A percentile compares a stretch with the other conserved stretches of the same genome.
Conservation (phyloP, 2,329 filamentous ascomycete species). For the Lasiodiplodia hormozganensis region DNA sequence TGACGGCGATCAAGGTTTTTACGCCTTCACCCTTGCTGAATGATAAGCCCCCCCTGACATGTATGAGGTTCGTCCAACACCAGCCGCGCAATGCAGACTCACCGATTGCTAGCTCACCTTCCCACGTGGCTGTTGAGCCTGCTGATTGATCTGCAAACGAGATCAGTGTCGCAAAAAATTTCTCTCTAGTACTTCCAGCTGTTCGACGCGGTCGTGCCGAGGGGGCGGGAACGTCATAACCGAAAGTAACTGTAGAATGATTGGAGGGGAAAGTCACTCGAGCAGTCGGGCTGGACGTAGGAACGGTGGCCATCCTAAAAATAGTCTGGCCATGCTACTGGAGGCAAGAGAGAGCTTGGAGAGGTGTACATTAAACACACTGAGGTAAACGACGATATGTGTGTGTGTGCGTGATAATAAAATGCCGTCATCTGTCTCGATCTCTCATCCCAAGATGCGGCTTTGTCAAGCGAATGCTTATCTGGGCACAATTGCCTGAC, state of each 20-base stretch:
- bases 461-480: background rate
- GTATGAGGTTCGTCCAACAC: background rate
- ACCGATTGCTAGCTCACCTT: background rate
- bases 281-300: background rate
- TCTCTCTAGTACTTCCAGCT: background rate
- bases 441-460: background rate
- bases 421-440: background rate
- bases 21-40: background rate
- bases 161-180: background rate
- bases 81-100: background rate
- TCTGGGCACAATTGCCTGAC: background rate
- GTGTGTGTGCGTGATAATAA: background rate
- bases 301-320: background rate
- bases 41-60: conserved; percentile 3
- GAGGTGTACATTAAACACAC: background rate
- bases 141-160: background rate
- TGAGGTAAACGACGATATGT: background rate
- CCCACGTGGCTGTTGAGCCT: conserved; percentile 12
- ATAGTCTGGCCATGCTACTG: background rate
- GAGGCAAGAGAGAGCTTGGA: background rate
- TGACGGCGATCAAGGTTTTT: conserved; percentile 3
- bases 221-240: background rate
- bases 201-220: background rate
- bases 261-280: background rate
- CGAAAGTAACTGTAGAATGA: background rate